A percentile compares a stretch with the other conserved stretches of the same genome.
These are phyloP conservation scores for Pichia sp. DNA, from an alignment of 1,139 yeast species.

Conservation along the genomic window DNA sequence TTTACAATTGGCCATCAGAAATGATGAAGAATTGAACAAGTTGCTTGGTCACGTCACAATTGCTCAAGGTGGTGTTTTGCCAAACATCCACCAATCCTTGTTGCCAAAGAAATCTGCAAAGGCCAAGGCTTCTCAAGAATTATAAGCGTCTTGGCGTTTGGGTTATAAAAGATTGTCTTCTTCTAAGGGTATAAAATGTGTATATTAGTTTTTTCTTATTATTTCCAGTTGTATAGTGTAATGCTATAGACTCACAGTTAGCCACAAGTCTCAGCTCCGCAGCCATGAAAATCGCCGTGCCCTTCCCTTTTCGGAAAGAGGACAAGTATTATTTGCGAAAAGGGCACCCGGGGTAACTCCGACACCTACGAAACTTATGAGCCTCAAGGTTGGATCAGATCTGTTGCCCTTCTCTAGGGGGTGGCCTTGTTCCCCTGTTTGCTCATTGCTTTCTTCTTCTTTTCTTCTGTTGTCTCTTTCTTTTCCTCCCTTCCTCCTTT, in stretches of 20 bases:
- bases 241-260: background rate
- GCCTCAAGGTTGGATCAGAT: background rate
- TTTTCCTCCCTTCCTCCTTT: conserved; percentile 7
- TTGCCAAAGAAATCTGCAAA: conserved; percentile 90
- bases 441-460: background rate
- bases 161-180: conserved; percentile 1
- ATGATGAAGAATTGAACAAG: conserved; percentile 97
- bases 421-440: background rate
- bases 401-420: conserved; percentile 2
- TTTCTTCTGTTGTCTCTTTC: background rate
- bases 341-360: background rate
- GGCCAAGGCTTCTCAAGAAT: conserved; percentile 82
- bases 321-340: background rate
- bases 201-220: conserved; percentile 13
- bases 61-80: conserved; percentile 99
- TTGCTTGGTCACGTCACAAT: conserved; percentile 97
- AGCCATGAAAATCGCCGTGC: background rate
- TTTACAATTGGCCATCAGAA: conserved; percentile 96
- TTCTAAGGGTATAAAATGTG: conserved; percentile 14
- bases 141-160: conserved; percentile 39
- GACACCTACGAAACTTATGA: background rate
- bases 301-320: background rate
- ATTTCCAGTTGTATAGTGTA: background rate
- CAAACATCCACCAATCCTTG: conserved; percentile 94
- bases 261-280: background rate